These are phyloP conservation scores for Thraustochytrium striatum DNA, from an alignment of 352 stramenopile genomes.

Conservation along the genomic window DNA sequence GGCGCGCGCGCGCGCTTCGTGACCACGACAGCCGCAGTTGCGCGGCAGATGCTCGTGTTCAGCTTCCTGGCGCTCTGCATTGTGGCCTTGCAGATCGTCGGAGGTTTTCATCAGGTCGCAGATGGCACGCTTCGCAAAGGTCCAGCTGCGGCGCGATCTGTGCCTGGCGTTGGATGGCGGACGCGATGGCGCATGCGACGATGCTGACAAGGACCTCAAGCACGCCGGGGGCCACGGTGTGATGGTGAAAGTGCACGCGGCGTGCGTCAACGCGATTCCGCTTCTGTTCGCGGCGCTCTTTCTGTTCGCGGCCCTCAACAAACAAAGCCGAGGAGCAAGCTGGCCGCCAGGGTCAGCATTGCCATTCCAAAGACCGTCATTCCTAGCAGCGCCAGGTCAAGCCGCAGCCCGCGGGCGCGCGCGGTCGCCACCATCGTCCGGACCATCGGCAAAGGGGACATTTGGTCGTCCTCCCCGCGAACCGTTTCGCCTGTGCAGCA, in stretches of 20 bases:
- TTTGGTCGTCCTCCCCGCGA: background rate
- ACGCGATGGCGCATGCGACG: background rate
- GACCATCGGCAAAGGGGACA: background rate
- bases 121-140: background rate
- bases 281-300: background rate
- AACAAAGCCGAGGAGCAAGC: no score
- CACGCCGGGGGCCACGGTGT: no score
- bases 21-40: background rate
- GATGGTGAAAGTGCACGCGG: background rate
- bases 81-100: background rate
- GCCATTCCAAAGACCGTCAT: no score
- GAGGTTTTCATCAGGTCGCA: background rate
- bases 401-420: no score
- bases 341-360: no score
- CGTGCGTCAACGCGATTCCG: background rate
- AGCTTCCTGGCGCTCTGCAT: background rate
- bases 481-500: background rate
- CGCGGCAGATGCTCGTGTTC: background rate
- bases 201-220: background rate
- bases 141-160: background rate
- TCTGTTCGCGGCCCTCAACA: no score
- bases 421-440: background rate
- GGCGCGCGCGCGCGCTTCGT: no score
- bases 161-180: background rate
- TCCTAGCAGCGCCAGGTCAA: no score